Evolutionary conservation across 495 filamentous ascomycete genomes (phyloP), one percentile per base, ranked within the genome.

Genomic region (Melanomma pulvis-pyrius): DNA sequence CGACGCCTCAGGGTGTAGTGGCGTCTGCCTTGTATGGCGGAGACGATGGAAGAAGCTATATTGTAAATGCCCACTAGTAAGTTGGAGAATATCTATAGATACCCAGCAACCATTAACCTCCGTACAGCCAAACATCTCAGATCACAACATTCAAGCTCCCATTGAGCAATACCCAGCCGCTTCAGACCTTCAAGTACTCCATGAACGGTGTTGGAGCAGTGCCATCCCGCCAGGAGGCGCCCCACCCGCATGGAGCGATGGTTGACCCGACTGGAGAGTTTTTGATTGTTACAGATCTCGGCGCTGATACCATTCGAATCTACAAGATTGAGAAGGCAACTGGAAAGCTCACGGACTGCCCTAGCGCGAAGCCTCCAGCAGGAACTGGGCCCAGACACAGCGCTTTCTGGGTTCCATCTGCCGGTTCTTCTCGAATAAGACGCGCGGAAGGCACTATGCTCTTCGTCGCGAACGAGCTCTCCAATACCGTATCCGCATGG

Each of bases 381-480:
- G 81, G 80, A 21, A 78, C 78, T 49, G 80, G 80, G 0, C 80
- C 80, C 0, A 75, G 80, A 44, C 81, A 82, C 73, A 76, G 73
- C 26, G 63, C 74, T 39, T 82, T 75, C 67, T 81, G 79, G 79
- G 19, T 49, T 19, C 66, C 72, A 12, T 65, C 78, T 11, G 52
- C 15, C 21, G 59, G 12, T 2, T 57, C 53, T 26, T 61, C 59
- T 5, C 46, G 59, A 22, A 25, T 61, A 9, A 24, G 44, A 36
- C 44, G 59, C 9, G 67, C 71, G 51, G 53, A 57, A 4, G 26
- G 56, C n/a, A 75, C 74, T 8, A 50, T 72, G 59, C 69, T 79
- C 2, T 83, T 79, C 76, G 78, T 74, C 1, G 70, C 81, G 24
- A 82, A 82, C 70, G 81, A 83, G 72, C 77, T 83, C 11, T 74